A percentile compares a stretch with the other conserved stretches of the same genome.
These are phyloP conservation scores for Desmodesmus armatus DNA, from an alignment of 139 green algal species.

Conservation along the genomic window DNA sequence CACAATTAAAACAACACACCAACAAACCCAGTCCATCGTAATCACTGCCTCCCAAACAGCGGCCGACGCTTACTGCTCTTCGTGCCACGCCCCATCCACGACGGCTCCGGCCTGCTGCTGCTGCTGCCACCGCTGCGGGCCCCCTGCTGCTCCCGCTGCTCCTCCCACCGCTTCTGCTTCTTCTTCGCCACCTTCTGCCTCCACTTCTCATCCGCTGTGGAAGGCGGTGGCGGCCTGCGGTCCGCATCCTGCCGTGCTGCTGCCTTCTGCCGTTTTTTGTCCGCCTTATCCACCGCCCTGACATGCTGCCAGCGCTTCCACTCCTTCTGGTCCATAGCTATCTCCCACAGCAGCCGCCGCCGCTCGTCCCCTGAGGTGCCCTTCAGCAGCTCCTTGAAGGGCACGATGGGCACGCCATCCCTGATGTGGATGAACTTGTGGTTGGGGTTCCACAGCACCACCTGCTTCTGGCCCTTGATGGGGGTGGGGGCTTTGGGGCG, in stretches of 20 bases:
- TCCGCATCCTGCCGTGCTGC: no score
- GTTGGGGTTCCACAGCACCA: slow-evolving; percentile 9
- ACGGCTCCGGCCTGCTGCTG: neutral
- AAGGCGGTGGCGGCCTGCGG: neutral
- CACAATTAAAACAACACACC: no score
- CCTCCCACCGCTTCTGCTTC: no score
- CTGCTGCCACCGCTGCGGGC: slow-evolving; percentile 6
- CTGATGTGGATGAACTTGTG: slow-evolving; percentile 37
- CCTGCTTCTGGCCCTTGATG: neutral
- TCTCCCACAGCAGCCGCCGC: slow-evolving; percentile 46
- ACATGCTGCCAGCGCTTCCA: slow-evolving; percentile 8
- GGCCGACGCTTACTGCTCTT: no score
- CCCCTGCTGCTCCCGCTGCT: neutral
- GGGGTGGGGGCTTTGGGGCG: neutral
- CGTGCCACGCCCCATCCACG: neutral
- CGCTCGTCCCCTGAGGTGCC: slow-evolving; percentile 30
- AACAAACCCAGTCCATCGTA: no score
- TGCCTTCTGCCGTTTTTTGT: neutral
- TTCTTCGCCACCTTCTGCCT: slow-evolving; percentile 33
- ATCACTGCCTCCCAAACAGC: no score
- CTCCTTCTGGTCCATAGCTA: slow-evolving; percentile 32
- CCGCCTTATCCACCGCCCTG: neutral
- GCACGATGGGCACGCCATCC: slow-evolving; percentile 26
- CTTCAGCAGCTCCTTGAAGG: slow-evolving; percentile 35
- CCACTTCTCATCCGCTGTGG: neutral